Evolutionary conservation across 2,329 filamentous ascomycete species (phyloP), one percentile per base, ranked within the genome.

Genomic region (Macrophomina phaseolina): DNA sequence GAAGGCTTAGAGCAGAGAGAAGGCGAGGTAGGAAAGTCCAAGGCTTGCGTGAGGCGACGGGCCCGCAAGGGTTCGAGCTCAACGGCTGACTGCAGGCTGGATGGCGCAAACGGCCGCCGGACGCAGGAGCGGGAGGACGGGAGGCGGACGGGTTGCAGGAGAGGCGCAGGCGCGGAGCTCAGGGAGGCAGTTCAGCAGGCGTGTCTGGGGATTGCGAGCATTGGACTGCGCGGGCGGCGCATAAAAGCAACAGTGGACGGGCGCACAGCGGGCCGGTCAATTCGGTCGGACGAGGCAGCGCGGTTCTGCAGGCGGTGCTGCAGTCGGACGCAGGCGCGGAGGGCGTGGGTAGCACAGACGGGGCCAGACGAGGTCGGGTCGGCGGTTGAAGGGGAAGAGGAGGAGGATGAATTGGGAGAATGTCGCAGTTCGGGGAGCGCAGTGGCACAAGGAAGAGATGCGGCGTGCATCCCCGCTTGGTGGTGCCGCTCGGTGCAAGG

Each of bases 1-100:
- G 34, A 14, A 42, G 42, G 23, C 12, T 9, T n/a, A 49, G 42
- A 62, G 42, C 28, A 34, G 18, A 40, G 42, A 23, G 40, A 23
- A 38, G 23, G 18, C 11, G 55, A 30, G 5, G 40, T 32, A 9
- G 40, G 23, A 28, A 38, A 30, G 30, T 11, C 4, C n/a, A 49
- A 42, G 4, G 14, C 4, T n/a, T 16, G 42, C 40, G 32, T 32
- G 23, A 58, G 53, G 38, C 36, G 62, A 11, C 30, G 61, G 38
- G 32, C 16, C 9, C 32, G 5, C 32, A n/a, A 48, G 30, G 23
- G 53, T n/a, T n/a, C 51, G 45, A 42, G 64, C 14, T 40, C 40
- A 48, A 49, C 64, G 64, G 64, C 45, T 66, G 64, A 45, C 64
- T 60, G 64, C 64, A 58, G 64, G 40, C 12, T 11, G 38, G 53